A percentile compares a stretch with the other conserved stretches of the same genome.
Evolutionary conservation across 306 rosid genomes (phyloP).

Genomic region (Datisca glomerata): DNA sequence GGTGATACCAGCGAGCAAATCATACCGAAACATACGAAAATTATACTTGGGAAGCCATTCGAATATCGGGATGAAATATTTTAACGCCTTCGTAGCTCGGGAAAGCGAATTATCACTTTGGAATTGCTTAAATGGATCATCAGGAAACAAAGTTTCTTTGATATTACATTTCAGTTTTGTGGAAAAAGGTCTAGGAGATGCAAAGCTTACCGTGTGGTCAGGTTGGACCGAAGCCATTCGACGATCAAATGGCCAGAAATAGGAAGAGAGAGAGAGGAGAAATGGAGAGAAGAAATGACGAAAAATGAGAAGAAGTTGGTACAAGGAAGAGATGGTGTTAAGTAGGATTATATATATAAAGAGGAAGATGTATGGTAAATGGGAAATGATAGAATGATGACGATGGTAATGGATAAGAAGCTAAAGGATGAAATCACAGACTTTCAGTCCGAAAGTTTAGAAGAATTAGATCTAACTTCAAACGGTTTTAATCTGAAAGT

Average conservation of each 20-base stretch:
- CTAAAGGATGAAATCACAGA: background rate
- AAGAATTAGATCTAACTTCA: background rate
- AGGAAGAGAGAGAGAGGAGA: background rate
- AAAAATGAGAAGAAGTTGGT: too few relatives aligned
- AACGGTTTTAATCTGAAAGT: too few relatives aligned
- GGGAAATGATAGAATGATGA: background rate
- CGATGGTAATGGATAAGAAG: too few relatives aligned
- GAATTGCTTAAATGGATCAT: slow-evolving; percentile 54
- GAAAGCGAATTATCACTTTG: slow-evolving; percentile 2
- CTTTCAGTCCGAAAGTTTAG: background rate
- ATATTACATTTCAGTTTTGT: slow-evolving; percentile 25
- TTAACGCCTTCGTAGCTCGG: slow-evolving; percentile 20
- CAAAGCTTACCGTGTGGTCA: slow-evolving; percentile 34
- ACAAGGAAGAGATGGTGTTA: too few relatives aligned
- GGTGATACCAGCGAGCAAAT: slow-evolving; percentile 73
- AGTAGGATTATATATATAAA: background rate
- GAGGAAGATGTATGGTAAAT: too few relatives aligned
- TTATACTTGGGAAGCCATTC: slow-evolving; percentile 61
- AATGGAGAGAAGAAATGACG: background rate
- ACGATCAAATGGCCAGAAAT: background rate
- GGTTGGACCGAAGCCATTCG: background rate
- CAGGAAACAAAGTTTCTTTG: slow-evolving; percentile 12
- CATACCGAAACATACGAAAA: slow-evolving; percentile 21
- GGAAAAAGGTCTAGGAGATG: slow-evolving; percentile 19
- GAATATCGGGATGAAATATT: slow-evolving; percentile 54